Percentiles rank a stretch among this genome's conserved stretches.
Evolutionary conservation across 768 basidiomycete genomes (phyloP).

Genomic region (Podaxis mareebaensis): DNA sequence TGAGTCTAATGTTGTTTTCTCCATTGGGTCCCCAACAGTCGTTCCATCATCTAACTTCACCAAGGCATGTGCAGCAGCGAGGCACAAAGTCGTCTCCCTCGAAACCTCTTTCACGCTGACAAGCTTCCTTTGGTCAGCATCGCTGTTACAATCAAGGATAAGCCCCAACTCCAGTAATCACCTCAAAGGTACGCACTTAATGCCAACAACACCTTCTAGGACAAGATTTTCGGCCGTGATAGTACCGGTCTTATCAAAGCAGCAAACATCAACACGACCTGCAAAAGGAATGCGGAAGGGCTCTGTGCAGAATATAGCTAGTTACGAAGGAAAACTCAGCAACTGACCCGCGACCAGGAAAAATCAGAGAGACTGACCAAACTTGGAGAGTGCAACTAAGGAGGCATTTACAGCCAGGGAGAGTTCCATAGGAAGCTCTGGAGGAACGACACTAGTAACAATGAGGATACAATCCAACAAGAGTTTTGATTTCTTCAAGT

Average conservation of each 20-base stretch:
- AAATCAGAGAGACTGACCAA: slow-evolving; percentile 69
- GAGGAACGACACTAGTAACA: slow-evolving; percentile 96
- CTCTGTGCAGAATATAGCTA: slow-evolving; percentile 98
- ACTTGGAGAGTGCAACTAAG: slow-evolving; percentile 91
- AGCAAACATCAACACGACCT: slow-evolving; percentile 96
- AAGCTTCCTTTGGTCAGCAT: slow-evolving; percentile 60
- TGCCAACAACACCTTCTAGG: slow-evolving; percentile 89
- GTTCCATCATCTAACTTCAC: slow-evolving; percentile 93
- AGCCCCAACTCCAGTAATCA: not conserved
- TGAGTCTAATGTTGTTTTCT: slow-evolving; percentile 91
- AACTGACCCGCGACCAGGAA: not conserved
- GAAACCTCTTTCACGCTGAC: slow-evolving; percentile 76
- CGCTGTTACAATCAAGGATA: slow-evolving; percentile 37
- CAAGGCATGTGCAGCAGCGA: slow-evolving; percentile 94
- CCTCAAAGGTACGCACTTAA: slow-evolving; percentile 63
- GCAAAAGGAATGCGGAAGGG: slow-evolving; percentile 97
- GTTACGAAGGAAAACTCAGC: not conserved
- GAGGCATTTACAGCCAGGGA: slow-evolving; percentile 95
- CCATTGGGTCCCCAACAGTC: slow-evolving; percentile 98
- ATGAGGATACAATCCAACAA: slow-evolving; percentile 95
- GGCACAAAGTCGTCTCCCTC: slow-evolving; percentile 79
- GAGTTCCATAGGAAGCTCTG: slow-evolving; percentile 97
- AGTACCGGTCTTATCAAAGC: slow-evolving; percentile 99
- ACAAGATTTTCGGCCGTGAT: slow-evolving; percentile 96
- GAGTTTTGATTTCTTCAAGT: slow-evolving; percentile 92